Conservation (phyloP, 2,329 filamentous ascomycete genomes). For the Pezicula rhizophila region DNA sequence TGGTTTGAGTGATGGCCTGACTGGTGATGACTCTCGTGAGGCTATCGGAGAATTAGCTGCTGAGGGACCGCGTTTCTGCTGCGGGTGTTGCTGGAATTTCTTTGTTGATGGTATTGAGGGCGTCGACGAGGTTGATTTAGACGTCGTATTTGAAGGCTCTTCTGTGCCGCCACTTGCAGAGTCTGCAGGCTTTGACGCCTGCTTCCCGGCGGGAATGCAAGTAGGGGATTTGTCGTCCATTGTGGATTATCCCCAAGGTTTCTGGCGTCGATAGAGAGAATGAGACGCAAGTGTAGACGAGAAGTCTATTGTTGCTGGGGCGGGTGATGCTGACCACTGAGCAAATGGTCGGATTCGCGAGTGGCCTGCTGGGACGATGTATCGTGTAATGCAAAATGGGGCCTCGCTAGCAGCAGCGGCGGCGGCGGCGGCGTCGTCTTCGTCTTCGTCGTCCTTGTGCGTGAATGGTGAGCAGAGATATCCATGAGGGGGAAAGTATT, state of each 20-base stretch:
- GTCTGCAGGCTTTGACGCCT: slow-evolving; percentile 1
- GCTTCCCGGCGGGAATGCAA: neutral
- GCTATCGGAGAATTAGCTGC: slow-evolving; percentile 37
- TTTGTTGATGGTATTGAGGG: slow-evolving; percentile 18
- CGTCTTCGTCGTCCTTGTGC: no score
- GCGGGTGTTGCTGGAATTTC: slow-evolving; percentile 12
- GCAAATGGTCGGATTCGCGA: neutral
- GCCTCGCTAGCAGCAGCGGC: neutral
- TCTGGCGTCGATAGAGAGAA: neutral
- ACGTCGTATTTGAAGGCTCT: slow-evolving; percentile 4
- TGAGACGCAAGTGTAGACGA: neutral
- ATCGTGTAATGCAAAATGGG: neutral
- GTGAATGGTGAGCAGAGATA: no score
- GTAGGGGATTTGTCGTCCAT: slow-evolving; percentile 1
- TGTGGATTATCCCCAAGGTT: neutral
- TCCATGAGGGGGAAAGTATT: neutral
- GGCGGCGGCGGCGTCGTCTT: no score
- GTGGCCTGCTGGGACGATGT: no score
- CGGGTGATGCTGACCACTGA: neutral
- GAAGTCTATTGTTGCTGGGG: neutral
- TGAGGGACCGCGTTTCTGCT: slow-evolving; percentile 26
- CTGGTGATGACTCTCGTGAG: slow-evolving; percentile 43
- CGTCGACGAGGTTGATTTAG: slow-evolving; percentile 15
- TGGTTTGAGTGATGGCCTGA: slow-evolving; percentile 22
- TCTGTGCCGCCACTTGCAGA: neutral